phyloP scores from a whole-genome alignment of 805 yeast genomes.

The Maudiozyma bulderi region DNA sequence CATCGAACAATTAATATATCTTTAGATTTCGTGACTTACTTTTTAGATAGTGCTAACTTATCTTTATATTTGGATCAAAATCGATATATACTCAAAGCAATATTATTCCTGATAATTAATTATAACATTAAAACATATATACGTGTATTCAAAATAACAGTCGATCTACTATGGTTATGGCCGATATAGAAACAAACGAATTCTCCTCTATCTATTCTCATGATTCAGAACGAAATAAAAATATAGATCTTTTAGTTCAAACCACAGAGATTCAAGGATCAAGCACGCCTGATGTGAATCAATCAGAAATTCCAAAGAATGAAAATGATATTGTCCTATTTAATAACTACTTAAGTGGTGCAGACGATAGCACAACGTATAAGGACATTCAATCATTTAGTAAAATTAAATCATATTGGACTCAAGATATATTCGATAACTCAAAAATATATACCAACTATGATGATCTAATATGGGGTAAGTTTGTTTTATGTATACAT shows the following conservation, averaged over 20 bases:
- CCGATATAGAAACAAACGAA: neutral
- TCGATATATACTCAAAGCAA: no score
- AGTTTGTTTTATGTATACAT: constrained; percentile 18
- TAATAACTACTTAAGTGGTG: neutral
- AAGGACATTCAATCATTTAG: neutral
- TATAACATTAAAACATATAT: no score
- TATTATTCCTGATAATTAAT: no score
- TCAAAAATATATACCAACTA: constrained; percentile 18
- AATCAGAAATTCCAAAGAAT: neutral
- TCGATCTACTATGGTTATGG: neutral
- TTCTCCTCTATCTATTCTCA: constrained; percentile 11
- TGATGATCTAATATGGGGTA: constrained; percentile 26
- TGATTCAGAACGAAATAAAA: neutral
- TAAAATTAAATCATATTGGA: constrained; percentile 12
- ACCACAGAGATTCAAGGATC: neutral
- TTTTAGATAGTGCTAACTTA: no score
- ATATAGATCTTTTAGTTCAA: neutral
- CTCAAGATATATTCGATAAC: constrained; percentile 11
- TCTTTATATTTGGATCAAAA: no score
- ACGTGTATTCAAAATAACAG: no score
- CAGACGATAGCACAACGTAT: neutral
- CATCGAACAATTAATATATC: no score
- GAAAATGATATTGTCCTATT: neutral
- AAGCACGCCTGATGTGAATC: neutral
- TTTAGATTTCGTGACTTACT: no score